A percentile compares a stretch with the other conserved stretches of the same genome.
These are phyloP conservation scores for Penicillium fuscoglaucum DNA, from an alignment of 2,329 filamentous ascomycete species.

Conservation along the genomic window DNA sequence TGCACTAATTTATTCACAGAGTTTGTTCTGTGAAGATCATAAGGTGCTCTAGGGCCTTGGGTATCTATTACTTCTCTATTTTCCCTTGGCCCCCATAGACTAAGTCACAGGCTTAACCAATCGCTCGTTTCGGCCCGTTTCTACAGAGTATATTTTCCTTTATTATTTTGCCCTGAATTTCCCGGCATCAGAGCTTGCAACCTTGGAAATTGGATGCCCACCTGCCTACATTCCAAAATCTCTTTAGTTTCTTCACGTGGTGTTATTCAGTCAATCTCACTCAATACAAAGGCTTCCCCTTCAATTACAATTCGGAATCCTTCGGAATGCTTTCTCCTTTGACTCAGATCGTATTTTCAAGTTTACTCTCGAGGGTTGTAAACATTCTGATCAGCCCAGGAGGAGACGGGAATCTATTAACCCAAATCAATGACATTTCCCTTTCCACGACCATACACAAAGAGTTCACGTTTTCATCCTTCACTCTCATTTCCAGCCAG, in stretches of 20 bases:
- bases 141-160: not conserved
- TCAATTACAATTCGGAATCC: not conserved
- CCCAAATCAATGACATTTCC: not conserved
- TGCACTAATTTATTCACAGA: not conserved
- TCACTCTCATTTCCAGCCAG: not conserved
- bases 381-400: not conserved
- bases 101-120: not conserved
- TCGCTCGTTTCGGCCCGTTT: not conserved
- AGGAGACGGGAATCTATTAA: not conserved
- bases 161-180: not conserved
- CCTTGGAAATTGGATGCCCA: not conserved
- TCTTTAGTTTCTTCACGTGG: not conserved
- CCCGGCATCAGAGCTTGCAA: not conserved
- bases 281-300: not conserved
- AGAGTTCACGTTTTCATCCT: not conserved
- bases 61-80: not conserved
- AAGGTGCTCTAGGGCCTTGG: not conserved
- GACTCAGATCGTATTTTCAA: not conserved
- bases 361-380: not conserved
- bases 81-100: too few species aligned
- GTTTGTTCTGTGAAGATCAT: not conserved
- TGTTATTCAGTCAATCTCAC: not conserved
- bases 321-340: not conserved
- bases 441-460: not conserved
- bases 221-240: not conserved